These are phyloP conservation scores for Solanum aculeatissimum DNA, from an alignment of 305 asterid species.

Conservation along the genomic window DNA sequence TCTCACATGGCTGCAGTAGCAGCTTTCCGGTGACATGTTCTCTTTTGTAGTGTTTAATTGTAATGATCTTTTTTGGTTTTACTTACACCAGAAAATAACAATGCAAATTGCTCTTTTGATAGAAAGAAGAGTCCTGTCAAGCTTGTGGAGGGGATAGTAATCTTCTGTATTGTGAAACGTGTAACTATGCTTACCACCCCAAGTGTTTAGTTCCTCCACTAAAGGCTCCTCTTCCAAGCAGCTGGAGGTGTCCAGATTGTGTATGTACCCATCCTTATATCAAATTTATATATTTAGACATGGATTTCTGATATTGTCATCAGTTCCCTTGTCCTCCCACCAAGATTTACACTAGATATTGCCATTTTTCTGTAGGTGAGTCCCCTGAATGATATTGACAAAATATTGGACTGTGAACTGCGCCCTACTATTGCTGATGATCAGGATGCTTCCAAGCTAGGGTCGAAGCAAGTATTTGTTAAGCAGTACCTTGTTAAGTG, in stretches of 20 bases:
- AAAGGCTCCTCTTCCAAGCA: conserved; percentile 55
- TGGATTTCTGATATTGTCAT: background rate
- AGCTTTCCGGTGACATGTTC: background rate
- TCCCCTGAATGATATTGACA: conserved; percentile 76
- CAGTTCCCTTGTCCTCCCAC: background rate
- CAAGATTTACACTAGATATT: background rate
- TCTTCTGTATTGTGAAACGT: conserved; percentile 74
- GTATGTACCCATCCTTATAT: conserved; percentile 36
- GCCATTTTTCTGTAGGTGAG: conserved; percentile 46
- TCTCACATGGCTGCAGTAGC: background rate
- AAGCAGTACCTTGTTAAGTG: conserved; percentile 94
- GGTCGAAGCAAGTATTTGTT: conserved; percentile 66
- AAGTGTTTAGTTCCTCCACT: conserved; percentile 66
- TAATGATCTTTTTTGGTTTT: background rate
- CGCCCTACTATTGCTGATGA: conserved; percentile 71
- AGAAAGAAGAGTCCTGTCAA: conserved; percentile 82
- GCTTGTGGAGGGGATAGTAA: conserved; percentile 57
- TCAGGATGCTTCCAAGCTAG: conserved; percentile 51
- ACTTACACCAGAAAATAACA: background rate
- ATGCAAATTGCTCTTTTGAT: conserved; percentile 8
- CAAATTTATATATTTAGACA: background rate
- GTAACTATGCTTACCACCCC: conserved; percentile 72
- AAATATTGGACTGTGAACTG: conserved; percentile 82
- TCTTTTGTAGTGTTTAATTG: background rate
- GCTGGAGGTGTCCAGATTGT: conserved; percentile 96